These are phyloP conservation scores for Mollisiaceae sp. DNA, from an alignment of 2,329 filamentous ascomycete species.

Conservation along the genomic window DNA sequence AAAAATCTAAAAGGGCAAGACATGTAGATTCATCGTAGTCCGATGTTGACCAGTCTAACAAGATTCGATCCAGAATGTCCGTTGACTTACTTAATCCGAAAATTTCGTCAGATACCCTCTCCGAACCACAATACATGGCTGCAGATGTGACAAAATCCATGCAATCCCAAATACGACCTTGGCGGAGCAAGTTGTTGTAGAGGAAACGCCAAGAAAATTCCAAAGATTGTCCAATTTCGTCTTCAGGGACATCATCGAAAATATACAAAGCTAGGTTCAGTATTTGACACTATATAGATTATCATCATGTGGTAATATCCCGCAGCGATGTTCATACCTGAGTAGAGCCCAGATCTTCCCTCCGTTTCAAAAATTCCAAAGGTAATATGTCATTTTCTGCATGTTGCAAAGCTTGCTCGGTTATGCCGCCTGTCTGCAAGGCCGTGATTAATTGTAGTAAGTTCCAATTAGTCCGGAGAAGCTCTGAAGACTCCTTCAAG, in stretches of 20 bases:
- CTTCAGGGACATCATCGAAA: background rate
- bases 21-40: conserved; percentile 1
- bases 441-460: background rate
- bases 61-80: background rate
- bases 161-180: conserved; percentile 10
- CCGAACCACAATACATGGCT: background rate
- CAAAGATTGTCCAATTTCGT: background rate
- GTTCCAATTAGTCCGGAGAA: background rate
- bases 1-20: background rate
- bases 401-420: background rate
- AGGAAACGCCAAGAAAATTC: background rate
- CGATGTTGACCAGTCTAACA: background rate
- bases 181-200: background rate
- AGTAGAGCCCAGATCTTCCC: background rate
- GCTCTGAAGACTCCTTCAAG: background rate
- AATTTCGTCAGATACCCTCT: background rate
- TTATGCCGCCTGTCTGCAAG: background rate
- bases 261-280: background rate
- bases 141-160: background rate
- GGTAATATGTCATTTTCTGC: background rate
- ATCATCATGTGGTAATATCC: background rate
- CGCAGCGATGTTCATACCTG: background rate
- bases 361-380: too few relatives aligned
- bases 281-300: background rate
- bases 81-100: background rate